phyloP scores from a whole-genome alignment of 495 filamentous ascomycete species.

The Corynascus novoguineensis region DNA sequence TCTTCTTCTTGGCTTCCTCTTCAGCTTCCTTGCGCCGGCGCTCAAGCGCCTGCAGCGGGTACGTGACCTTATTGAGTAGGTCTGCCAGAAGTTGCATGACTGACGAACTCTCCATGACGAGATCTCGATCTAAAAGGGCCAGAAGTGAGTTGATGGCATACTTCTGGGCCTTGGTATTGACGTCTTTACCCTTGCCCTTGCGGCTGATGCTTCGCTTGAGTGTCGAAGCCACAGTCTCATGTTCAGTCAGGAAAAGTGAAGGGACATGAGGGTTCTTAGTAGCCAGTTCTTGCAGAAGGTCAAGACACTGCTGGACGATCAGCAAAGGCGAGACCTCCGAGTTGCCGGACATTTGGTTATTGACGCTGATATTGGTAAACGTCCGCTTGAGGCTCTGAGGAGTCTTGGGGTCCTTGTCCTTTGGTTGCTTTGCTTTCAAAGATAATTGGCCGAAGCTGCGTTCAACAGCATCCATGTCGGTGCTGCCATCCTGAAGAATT shows the following conservation, averaged over 20 bases:
- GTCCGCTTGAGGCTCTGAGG: conserved; percentile 70
- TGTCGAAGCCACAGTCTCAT: conserved; percentile 65
- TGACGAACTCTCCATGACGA: conserved; percentile 89
- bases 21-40: conserved; percentile 70
- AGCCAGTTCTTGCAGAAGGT: conserved; percentile 71
- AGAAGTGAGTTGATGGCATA: conserved; percentile 89
- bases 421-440: conserved; percentile 77
- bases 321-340: conserved; percentile 86
- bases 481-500: conserved; percentile 93
- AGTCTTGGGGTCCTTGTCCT: conserved; percentile 64
- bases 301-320: conserved; percentile 92
- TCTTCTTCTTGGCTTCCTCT: conserved; percentile 55
- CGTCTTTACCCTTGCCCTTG: conserved; percentile 85
- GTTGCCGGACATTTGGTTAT: conserved; percentile 45
- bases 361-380: conserved; percentile 49
- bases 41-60: conserved; percentile 74
- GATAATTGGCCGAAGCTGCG: conserved; percentile 91
- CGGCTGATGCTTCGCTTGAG: conserved; percentile 71
- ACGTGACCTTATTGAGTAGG: conserved; percentile 80
- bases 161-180: conserved; percentile 71
- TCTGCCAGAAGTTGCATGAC: conserved; percentile 93
- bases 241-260: conserved; percentile 92
- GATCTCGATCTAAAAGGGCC: conserved; percentile 76
- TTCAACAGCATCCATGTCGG: conserved; percentile 88
- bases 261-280: conserved; percentile 75